Percentiles rank a stretch among this genome's conserved stretches.
Conservation (phyloP, 202 grass and related monocot species). For the Digitaria exilis region DNA sequence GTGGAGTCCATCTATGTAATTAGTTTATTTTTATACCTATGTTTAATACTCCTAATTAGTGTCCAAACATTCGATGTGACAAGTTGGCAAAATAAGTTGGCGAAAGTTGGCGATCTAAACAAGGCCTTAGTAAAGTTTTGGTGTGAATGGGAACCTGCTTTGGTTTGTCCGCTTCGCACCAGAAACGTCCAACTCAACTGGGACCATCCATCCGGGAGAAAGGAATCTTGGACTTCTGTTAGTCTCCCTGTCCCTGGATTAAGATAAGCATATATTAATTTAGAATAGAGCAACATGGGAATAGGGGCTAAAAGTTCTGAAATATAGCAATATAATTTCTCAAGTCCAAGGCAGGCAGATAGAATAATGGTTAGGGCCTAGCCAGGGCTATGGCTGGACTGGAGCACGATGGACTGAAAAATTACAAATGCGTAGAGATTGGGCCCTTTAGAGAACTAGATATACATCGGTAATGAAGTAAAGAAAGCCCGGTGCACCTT, state of each 20-base stretch:
- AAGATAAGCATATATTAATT: constrained; percentile 48
- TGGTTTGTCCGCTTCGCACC: constrained; percentile 59
- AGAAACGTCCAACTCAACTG: constrained; percentile 50
- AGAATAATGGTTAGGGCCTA: constrained; percentile 41
- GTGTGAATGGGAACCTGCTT: constrained; percentile 51
- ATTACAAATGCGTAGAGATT: constrained; percentile 39
- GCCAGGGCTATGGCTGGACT: constrained; percentile 37
- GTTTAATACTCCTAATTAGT: too few relatives aligned
- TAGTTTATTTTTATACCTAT: too few relatives aligned
- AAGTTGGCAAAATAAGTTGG: too few relatives aligned
- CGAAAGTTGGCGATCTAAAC: too few relatives aligned
- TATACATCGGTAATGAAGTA: constrained; percentile 37
- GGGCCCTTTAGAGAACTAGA: constrained; percentile 27
- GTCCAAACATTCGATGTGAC: too few relatives aligned
- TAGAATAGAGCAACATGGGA: constrained; percentile 53
- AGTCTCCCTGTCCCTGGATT: constrained; percentile 40
- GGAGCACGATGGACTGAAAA: constrained; percentile 24
- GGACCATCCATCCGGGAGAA: constrained; percentile 43
- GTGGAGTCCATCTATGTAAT: too few relatives aligned
- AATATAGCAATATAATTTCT: constrained; percentile 39
- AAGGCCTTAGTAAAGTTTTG: constrained; percentile 24
- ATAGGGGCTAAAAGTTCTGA: constrained; percentile 44
- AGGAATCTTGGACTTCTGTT: constrained; percentile 77
- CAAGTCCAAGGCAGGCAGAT: constrained; percentile 42
- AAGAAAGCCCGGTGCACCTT: constrained; percentile 35